Percentiles rank a stretch among this genome's conserved stretches.
phyloP scores from a whole-genome alignment of 768 basidiomycete genomes.

The Pluteus cervinus region DNA sequence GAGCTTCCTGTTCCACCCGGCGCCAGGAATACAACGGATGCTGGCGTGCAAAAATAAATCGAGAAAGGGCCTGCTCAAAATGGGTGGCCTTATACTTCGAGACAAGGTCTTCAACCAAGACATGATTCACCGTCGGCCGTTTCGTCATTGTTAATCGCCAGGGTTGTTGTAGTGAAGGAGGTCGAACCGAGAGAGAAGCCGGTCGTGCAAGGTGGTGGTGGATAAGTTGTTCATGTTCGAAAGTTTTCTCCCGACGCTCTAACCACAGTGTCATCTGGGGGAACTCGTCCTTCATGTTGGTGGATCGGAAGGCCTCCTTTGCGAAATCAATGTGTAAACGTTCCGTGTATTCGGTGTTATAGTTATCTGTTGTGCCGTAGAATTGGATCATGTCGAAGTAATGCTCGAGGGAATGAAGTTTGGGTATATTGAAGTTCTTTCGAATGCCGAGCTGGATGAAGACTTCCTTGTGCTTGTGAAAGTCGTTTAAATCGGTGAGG shows the following conservation, averaged over 20 bases:
- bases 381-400: conserved; percentile 16
- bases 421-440: conserved; percentile 34
- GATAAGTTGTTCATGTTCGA: neutral
- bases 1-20: no score
- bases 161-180: neutral
- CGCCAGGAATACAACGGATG: no score
- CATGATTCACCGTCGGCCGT: neutral
- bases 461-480: conserved; percentile 30
- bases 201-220: neutral
- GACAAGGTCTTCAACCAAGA: neutral
- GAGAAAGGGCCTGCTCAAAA: no score
- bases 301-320: neutral
- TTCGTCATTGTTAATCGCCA: conserved; percentile 1
- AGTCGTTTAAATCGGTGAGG: conserved; percentile 17
- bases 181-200: no score
- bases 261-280: conserved; percentile 4
- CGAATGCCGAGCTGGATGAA: conserved; percentile 29
- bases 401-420: conserved; percentile 31
- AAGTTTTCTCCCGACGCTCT: conserved; percentile 1
- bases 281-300: conserved; percentile 1
- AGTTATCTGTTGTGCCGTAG: conserved; percentile 11
- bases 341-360: conserved; percentile 8
- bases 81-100: no score
- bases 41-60: no score
- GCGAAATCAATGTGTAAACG: neutral